Base-by-base conservation (phyloP, 306 rosid genomes). In the Pterocarpus santalinus region DNA sequence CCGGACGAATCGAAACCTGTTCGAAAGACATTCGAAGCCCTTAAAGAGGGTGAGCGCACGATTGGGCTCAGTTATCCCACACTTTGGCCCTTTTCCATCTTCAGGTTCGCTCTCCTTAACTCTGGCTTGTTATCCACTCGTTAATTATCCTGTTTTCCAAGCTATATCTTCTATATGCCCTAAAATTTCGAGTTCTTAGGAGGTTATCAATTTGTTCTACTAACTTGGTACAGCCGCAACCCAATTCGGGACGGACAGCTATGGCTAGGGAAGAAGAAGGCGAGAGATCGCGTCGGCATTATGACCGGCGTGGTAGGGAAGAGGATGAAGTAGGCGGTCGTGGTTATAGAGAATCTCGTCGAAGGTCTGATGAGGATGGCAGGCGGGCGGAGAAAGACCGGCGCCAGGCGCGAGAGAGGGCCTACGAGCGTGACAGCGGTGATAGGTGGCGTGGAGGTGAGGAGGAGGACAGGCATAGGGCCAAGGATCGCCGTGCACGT, bases 1-100 rank as follows among this genome's bases (percentile, higher is more conserved):
- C 99, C 3, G 89, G 8, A 1, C 90, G 53, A 65, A 90, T 79
- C 80, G 73, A 79, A 70, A 80, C 73, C 44, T 22, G 28, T 22
- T 22, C 28, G 28, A 22, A 22, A 22, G 28, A 22, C 28, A 22
- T 0, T 22, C 28, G 28, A 22, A 22, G 28, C 28, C 28, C 28
- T 22, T 22, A 22, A 22, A 22, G 28, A 22, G 28, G 1, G 28
- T 22, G 28, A 22, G 28, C 28, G 28, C 28, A 22, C 28, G 28
- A 22, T 22, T 22, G 28, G 28, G 41, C 41, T 38, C 41, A 38
- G 41, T 38, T 5, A 38, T 38, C 41, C 5, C 41, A 38, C 41
- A 22, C 28, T 22, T 22, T 0, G 28, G 28, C 28, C 28, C 28
- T 22, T 38, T 38, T 38, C 41, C 41, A 38, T 38, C 41, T 5